Evolutionary conservation across 768 basidiomycete species (phyloP), one percentile per base, ranked within the genome.

Genomic region (Suillus ampliporus): DNA sequence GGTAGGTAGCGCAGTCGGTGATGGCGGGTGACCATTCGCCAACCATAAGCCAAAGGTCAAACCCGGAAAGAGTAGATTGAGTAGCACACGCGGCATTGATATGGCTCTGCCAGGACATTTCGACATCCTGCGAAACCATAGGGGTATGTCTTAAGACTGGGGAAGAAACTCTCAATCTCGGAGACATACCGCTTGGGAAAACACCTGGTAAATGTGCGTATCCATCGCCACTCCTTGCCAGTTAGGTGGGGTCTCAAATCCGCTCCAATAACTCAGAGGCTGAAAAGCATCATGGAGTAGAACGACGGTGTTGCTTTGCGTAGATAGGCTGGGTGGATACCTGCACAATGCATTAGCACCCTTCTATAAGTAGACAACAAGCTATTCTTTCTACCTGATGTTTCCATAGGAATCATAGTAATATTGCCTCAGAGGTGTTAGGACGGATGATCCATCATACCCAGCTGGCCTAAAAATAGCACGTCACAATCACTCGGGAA

Each of bases 21-120:
- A 83, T 77, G 2, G 90, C 90, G 3, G 91, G 84, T 1, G 90
- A 87, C 89, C 92, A 97, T 78, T 97, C 95, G 46, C 95, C 94
- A 28, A 95, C 92, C 48, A 95, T 80, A 17, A 86, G 82, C 94
- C 92, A 94, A 31, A 95, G 82, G 43, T 85, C 81, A 67, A 86
- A 88, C 21, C 70, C 67, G 0, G 83, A 71, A 7, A 94, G 80
- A 1, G 77, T 68, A 11, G 78, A 75, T 14, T 76, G 79, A 41
- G 77, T 72, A 54, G 66, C 65, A 68, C 92, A 94, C 5, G 88
- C 90, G 3, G 80, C 70, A 53, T 75, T 64, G 44, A 93, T 90
- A 67, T 92, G 91, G 57, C 88, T 74, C 31, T 78, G 68, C 58
- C 85, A 66, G 52, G 76, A 77, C 74, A 80, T 79, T 34, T 77